phyloP scores from a whole-genome alignment of 2,329 filamentous ascomycete genomes.

The Apiospora arundinis region DNA sequence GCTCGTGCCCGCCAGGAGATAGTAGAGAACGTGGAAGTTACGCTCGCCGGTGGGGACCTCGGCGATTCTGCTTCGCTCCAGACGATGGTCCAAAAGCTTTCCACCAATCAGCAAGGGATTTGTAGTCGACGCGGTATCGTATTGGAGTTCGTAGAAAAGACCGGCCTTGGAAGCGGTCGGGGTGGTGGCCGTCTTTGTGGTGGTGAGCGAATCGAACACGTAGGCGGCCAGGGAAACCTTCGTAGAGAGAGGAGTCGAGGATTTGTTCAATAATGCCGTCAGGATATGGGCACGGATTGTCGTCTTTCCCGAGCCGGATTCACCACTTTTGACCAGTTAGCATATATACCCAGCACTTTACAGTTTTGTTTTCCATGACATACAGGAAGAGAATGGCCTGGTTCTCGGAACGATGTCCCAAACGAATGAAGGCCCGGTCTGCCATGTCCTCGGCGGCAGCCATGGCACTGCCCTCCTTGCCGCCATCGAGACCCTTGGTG shows the following conservation, averaged over 20 bases:
- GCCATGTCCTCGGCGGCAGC: constrained; percentile 93
- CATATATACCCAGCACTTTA: constrained; percentile 15
- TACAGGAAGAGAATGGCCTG: constrained; percentile 93
- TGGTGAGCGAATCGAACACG: constrained; percentile 94
- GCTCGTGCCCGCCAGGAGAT: constrained; percentile 91
- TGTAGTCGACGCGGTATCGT: constrained; percentile 85
- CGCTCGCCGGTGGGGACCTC: constrained; percentile 94
- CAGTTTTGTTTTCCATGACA: constrained; percentile 46
- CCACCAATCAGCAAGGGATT: constrained; percentile 91
- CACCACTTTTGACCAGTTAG: constrained; percentile 67
- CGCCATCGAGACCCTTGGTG: constrained; percentile 86
- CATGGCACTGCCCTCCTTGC: constrained; percentile 89
- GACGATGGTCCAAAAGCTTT: constrained; percentile 90
- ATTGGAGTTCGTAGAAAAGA: constrained; percentile 94
- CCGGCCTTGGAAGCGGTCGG: constrained; percentile 95
- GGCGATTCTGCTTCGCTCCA: constrained; percentile 90
- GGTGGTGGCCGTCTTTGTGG: constrained; percentile 94
- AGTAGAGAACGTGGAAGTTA: constrained; percentile 96
- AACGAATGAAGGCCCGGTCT: constrained; percentile 80
- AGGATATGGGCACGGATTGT: constrained; percentile 90
- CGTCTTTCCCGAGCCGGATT: constrained; percentile 95
- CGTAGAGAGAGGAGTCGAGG: constrained; percentile 88
- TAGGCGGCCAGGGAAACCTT: constrained; percentile 95
- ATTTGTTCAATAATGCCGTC: constrained; percentile 84
- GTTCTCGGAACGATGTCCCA: constrained; percentile 90